phyloP scores from a whole-genome alignment of 1,139 yeast genomes.

The Sugiyamaella sp. region DNA sequence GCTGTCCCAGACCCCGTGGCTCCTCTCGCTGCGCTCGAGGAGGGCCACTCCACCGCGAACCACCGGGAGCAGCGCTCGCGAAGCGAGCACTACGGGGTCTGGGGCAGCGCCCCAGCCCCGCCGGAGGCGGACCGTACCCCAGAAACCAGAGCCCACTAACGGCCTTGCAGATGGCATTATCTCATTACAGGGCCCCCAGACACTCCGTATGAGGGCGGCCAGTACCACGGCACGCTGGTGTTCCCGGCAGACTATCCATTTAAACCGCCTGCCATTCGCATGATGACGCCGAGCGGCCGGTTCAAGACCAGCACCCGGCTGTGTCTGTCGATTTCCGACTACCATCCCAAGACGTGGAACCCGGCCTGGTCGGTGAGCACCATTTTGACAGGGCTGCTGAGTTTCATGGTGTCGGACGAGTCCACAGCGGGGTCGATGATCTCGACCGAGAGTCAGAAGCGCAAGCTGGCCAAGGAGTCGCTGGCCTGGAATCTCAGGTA shows the following conservation, averaged over 20 bases:
- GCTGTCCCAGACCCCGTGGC: background rate
- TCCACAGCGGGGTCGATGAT: slow-evolving; percentile 39
- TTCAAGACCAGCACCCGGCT: slow-evolving; percentile 77
- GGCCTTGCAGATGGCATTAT: slow-evolving; percentile 80
- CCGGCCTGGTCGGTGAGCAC: slow-evolving; percentile 95
- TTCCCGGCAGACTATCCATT: slow-evolving; percentile 91
- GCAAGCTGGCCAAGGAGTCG: slow-evolving; percentile 55
- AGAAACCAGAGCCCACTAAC: slow-evolving; percentile 48
- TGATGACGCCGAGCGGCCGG: slow-evolving; percentile 86
- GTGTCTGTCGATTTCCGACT: slow-evolving; percentile 88
- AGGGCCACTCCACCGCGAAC: background rate
- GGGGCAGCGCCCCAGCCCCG: slow-evolving; percentile 12
- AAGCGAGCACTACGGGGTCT: slow-evolving; percentile 3
- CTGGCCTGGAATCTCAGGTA: slow-evolving; percentile 63
- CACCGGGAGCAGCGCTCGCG: too few relatives aligned
- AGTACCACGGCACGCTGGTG: slow-evolving; percentile 82
- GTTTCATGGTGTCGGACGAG: slow-evolving; percentile 61
- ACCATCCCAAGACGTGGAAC: slow-evolving; percentile 93
- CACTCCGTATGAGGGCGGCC: slow-evolving; percentile 84
- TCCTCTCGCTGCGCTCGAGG: background rate
- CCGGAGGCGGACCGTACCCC: slow-evolving; percentile 34
- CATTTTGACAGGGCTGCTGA: slow-evolving; percentile 77
- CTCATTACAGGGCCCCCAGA: slow-evolving; percentile 84
- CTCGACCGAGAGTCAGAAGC: slow-evolving; percentile 54
- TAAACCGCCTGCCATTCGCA: slow-evolving; percentile 88